Evolutionary conservation across 225 moss, liverwort and hornwort species (phyloP), one percentile per base, ranked within the genome.

Genomic region (Pseudoscleropodium purum): DNA sequence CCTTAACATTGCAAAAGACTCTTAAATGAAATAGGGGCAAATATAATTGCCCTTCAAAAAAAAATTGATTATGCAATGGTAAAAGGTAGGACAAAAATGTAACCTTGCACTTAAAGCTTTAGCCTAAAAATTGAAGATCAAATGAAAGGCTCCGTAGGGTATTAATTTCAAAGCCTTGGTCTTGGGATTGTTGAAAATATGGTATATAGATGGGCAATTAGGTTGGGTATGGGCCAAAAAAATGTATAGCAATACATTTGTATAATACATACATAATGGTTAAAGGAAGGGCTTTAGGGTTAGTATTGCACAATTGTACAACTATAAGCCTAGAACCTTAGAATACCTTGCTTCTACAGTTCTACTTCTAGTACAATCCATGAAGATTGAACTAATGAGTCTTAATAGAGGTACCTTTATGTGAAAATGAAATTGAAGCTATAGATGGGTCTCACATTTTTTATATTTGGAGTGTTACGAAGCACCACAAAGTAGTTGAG

Each of bases 311-410:
- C 37, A 37, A 20, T 19, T 66, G 10, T 6, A 20, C 20, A 67
- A 19, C 11, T 1, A 36, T 1, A 20, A 0, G 11, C 20, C 5
- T 6, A 67, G 6, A 69, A 10, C 4, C 11, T 5, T 1, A 66
- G 1, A 18, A 9, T 16, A 67, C 0, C 34, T 67, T 67, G 20
- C 36, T 67, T 69, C 13, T 68, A 37, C 4, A 37, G 1, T 68
- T 69, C 7, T 69, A 23, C 23, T 69, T n/a, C 4, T 37, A 68
- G 2, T 7, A 10, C 12, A n/a, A 68, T 2, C 3, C 4, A 0
- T 18, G 5, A n/a, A 13, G 69, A 7, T 1, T n/a, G 2, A 24
- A 10, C n/a, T 24, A 23, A n/a, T n/a, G 13, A n/a, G 13, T 69
- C 9, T 7, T 1, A n/a, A 10, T 69, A 7, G 13, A 13, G 8